phyloP scores from a whole-genome alignment of 805 yeast genomes.

The Cyberlindnera mississippiensis region DNA sequence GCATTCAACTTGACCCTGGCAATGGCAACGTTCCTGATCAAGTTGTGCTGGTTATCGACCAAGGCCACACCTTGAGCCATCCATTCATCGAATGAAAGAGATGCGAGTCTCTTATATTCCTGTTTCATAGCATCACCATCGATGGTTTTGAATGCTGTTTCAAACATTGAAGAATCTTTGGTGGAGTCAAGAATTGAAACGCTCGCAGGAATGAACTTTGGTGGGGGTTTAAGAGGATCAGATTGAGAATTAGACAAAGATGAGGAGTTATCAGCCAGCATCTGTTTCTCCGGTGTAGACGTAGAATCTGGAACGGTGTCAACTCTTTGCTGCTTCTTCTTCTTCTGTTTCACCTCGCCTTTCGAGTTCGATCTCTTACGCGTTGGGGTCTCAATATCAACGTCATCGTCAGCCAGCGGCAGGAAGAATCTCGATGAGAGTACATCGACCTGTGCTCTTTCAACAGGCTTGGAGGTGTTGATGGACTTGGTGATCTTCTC shows the following conservation, averaged over 20 bases:
- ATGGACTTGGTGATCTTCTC: conserved; percentile 13
- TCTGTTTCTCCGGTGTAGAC: conserved; percentile 7
- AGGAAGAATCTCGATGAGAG: conserved; percentile 22
- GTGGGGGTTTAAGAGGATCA: conserved; percentile 10
- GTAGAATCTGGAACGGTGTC: conserved; percentile 3
- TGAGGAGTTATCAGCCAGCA: not conserved
- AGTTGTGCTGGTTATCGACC: conserved; percentile 30
- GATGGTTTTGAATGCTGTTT: conserved; percentile 20
- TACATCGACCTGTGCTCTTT: conserved; percentile 9
- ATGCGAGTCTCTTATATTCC: conserved; percentile 28
- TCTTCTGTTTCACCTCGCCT: conserved; percentile 3
- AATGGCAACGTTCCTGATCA: conserved; percentile 33
- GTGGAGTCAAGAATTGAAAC: conserved; percentile 10
- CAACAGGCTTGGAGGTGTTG: conserved; percentile 4
- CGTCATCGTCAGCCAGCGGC: conserved; percentile 11
- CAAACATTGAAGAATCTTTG: conserved; percentile 4
- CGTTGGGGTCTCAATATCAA: conserved; percentile 16
- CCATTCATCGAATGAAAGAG: conserved; percentile 35
- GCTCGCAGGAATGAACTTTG: conserved; percentile 9
- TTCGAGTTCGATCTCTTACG: conserved; percentile 11
- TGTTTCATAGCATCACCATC: conserved; percentile 21
- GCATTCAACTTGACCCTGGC: conserved; percentile 38
- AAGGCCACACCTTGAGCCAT: conserved; percentile 31
- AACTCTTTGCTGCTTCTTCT: not conserved
- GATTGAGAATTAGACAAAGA: not conserved